Percentiles rank a stretch among this genome's conserved stretches.
phyloP scores from a whole-genome alignment of 805 yeast genomes.

The Nematodospora valgi region DNA sequence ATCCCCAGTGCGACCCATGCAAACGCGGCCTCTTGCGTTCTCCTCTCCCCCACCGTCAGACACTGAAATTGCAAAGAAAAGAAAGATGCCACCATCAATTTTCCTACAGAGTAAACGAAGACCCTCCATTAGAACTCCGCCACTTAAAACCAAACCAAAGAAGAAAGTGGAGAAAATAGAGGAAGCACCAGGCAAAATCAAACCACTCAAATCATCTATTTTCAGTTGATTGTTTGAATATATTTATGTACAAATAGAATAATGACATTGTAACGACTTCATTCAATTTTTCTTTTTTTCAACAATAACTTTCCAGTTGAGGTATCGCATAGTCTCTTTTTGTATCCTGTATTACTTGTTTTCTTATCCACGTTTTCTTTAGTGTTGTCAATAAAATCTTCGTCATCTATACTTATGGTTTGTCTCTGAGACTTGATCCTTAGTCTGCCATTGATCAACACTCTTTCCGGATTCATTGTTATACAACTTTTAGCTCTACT shows the following conservation, averaged over 20 bases:
- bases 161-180: constrained; percentile 7
- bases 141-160: constrained; percentile 1
- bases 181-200: constrained; percentile 14
- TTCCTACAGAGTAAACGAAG: constrained; percentile 10
- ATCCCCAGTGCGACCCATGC: too few relatives aligned
- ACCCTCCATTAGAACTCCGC: background rate
- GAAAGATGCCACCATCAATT: constrained; percentile 10
- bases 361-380: constrained; percentile 14
- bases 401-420: constrained; percentile 56
- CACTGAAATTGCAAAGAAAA: too few relatives aligned
- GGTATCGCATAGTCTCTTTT: constrained; percentile 19
- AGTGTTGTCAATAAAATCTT: constrained; percentile 25
- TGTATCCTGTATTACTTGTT: constrained; percentile 17
- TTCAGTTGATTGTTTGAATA: too few relatives aligned
- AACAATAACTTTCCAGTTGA: constrained; percentile 23
- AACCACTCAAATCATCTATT: constrained; percentile 28
- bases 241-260: too few relatives aligned
- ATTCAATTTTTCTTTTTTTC: constrained; percentile 16
- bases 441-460: constrained; percentile 68
- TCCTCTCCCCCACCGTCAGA: too few relatives aligned
- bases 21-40: too few relatives aligned
- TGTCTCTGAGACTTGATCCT: constrained; percentile 77
- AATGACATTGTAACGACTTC: background rate
- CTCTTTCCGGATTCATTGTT: constrained; percentile 58
- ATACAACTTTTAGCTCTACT: constrained; percentile 59